Conservation (phyloP, 1,284 basidiomycete genomes). For the Rhodotorula sp. region DNA sequence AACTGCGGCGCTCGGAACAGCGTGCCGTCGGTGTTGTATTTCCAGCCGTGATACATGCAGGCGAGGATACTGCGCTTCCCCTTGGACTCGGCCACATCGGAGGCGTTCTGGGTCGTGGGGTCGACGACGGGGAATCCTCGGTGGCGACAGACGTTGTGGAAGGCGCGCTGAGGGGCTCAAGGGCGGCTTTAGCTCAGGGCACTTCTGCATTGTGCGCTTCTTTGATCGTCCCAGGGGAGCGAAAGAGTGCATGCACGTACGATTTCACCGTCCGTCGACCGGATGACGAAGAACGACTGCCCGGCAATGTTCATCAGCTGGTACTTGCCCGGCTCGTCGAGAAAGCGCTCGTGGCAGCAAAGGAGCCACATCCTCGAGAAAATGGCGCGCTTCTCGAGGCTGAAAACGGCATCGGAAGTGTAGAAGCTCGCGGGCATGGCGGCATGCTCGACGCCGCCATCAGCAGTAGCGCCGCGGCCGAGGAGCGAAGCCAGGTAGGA, state of each 20-base stretch:
- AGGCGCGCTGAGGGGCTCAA: constrained; percentile 2
- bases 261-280: constrained; percentile 2
- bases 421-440: constrained; percentile 2
- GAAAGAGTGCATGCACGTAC: not conserved
- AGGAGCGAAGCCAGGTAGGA: constrained; percentile 9
- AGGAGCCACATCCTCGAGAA: constrained; percentile 15
- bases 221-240: no score
- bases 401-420: not conserved
- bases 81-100: not conserved
- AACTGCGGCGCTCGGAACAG: constrained; percentile 13
- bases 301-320: constrained; percentile 3
- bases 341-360: constrained; percentile 2
- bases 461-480: not conserved
- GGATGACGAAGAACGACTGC: constrained; percentile 7
- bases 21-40: constrained; percentile 3
- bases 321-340: constrained; percentile 14
- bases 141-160: constrained; percentile 13
- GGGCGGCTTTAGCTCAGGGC: no score
- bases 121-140: constrained; percentile 17
- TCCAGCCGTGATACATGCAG: constrained; percentile 17
- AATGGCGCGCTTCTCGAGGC: constrained; percentile 41
- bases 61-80: constrained; percentile 5
- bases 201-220: no score
- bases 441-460: not conserved
- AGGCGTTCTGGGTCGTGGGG: not conserved